Base-by-base conservation (phyloP, 371 early-diverging fungal species). In the Mortierella sp. region DNA sequence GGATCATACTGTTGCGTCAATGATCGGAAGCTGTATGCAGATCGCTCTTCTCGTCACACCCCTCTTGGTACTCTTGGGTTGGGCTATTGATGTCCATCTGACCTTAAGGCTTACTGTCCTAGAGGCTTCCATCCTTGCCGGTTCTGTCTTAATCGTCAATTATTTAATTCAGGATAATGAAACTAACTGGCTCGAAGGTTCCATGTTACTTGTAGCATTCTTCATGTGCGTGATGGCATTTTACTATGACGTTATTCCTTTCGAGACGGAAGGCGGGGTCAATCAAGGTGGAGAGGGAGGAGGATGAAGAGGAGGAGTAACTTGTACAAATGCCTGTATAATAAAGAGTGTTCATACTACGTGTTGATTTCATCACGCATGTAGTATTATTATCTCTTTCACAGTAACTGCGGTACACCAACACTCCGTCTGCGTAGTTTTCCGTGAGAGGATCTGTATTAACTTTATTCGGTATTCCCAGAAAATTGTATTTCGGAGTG, bases 21-120 rank as follows among this genome's bases (percentile, higher is more conserved):
- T 97, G 19, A 86, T 97, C 13, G 97, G 97, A 2, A 94, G 94
- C n/a, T 92, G 92, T 58, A 93, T 96, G 90, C 97, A 97, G 83
- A 96, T 97, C 64, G 94, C 96, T 1, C 87, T 97, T 21, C 86
- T 96, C 36, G 96, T 96, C 4, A 94, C 94, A 19, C 98, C 97
- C 5, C 72, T 97, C 43, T 86, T 94, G 77, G 96, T 96, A 58
- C 87, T 97, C 50, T 84, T 94, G 22, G 97, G 97, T 0, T 97
- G 98, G 97, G 89, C 92, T 63, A 73, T 85, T 64, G 70, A 61
- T 13, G 84, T 90, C 58, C 90, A 89, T 0, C 89, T 97, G 90
- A 92, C 91, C 21, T 84, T 97, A 36, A 90, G 87, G 74, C 97
- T 97, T 66, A 88, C 91, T 58, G 87, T 90, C 2, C 95, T 95